Base-by-base conservation (phyloP, 1,284 basidiomycete species). In the Cyathus pygmaeus region DNA sequence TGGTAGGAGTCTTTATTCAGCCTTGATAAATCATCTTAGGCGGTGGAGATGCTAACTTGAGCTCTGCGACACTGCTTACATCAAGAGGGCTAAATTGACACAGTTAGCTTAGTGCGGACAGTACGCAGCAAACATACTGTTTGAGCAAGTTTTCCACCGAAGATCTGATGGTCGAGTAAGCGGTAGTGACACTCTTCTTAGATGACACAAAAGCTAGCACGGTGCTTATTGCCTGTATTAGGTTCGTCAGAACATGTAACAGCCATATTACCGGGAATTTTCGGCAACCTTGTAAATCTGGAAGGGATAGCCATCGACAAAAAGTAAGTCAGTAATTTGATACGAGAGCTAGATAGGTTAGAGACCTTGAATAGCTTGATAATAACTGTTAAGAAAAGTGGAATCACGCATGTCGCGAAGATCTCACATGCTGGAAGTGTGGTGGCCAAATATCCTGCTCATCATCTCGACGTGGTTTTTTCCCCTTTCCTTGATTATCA, bases 181-280 rank as follows among this genome's bases (percentile, higher is more conserved):
- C 95, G 3, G 89, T 90, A 2, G 93, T 91, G 55, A 97, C 79
- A 65, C 94, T 89, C 68, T 94, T 94, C 66, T 93, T 85, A 0
- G 93, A 91, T 3, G 93, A 92, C 58, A 94, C 87, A 70, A 97
- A 97, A 0, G 93, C 94, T 56, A 96, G 87, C 2, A 97, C 94
- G 4, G 94, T 95, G 68, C 96, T 96, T 60, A 97, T 80, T 19
- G 95, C 94, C 91, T 31, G 23, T 24, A 29, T 26, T 9, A 52
- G 50, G 13, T 52, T 29, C 13, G 29, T 52, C 24, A 27, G 21
- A 15, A 26, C 9, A 29, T n/a, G 27, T n/a, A 3, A 49, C 23
- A 52, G 11, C 11, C 2, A 26, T 4, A 21, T 47, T 26, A 26
- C 27, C 24, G 21, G 3, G 24, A 24, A 27, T 26, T 26, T 27